Conservation (phyloP, 176 grass and related monocot genomes). For the Oryza longistaminata region DNA sequence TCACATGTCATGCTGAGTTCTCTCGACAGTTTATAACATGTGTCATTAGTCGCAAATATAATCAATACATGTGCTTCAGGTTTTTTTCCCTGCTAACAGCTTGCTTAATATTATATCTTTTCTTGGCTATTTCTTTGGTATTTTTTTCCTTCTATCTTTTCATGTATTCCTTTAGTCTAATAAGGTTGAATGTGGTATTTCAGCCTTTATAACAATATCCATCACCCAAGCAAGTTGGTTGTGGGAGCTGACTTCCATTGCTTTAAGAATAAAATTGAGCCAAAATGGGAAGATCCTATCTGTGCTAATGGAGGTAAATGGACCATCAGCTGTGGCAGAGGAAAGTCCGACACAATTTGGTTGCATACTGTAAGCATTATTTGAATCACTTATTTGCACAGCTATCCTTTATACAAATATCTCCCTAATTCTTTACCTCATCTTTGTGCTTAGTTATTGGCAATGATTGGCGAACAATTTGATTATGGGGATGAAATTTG, state of each 20-base stretch:
- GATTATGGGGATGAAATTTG: slow-evolving; percentile 97
- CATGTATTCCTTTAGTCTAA: slow-evolving; percentile 17
- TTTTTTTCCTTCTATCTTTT: neutral
- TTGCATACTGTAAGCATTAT: slow-evolving; percentile 77
- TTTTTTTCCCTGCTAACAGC: neutral
- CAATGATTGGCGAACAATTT: slow-evolving; percentile 95
- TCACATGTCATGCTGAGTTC: neutral
- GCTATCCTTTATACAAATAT: neutral
- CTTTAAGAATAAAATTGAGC: slow-evolving; percentile 93
- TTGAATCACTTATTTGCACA: neutral
- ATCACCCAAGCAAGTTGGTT: slow-evolving; percentile 77
- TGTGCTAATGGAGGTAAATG: slow-evolving; percentile 97
- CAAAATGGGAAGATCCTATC: slow-evolving; percentile 97
- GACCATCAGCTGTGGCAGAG: slow-evolving; percentile 81
- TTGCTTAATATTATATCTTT: neutral
- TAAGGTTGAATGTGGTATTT: slow-evolving; percentile 29
- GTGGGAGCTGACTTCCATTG: slow-evolving; percentile 83
- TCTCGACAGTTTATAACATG: neutral
- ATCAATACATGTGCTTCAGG: neutral
- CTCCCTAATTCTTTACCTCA: neutral
- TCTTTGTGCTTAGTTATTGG: slow-evolving; percentile 58
- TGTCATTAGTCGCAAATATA: neutral
- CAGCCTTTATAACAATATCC: slow-evolving; percentile 95
- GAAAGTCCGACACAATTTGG: slow-evolving; percentile 86
- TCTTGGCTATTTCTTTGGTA: slow-evolving; percentile 23